Evolutionary conservation across 352 stramenopile species (phyloP), one percentile per base, ranked within the genome.

Genomic region (Globisporangium nodosum): DNA sequence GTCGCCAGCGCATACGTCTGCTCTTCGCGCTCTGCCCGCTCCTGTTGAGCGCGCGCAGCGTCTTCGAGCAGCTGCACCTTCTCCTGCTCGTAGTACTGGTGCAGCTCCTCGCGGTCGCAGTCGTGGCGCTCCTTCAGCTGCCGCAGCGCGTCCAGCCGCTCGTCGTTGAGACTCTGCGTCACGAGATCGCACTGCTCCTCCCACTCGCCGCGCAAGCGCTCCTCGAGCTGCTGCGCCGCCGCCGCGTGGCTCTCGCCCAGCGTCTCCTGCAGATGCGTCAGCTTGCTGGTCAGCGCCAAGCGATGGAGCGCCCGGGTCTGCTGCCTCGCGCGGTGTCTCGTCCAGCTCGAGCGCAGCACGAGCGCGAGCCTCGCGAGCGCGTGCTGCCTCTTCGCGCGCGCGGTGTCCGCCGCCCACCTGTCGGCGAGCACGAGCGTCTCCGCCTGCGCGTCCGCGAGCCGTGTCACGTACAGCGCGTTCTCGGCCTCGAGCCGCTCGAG

Each of bases 101-200:
- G 65, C 12, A 90, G 42, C 50, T 86, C 74, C 27, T 79, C 60
- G 58, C 81, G 73, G 30, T 89, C 80, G 46, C 67, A 67, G 8
- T 78, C 63, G 33, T 85, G 71, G 0, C 66, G 54, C 11, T 76
- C 68, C 18, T 81, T 77, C 56, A 82, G 70, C 40, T 66, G 56
- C 18, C 61, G 49, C n/a, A 90, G 61, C 1, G 69, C 66, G 5
- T 77, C 66, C 1, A 81, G 58, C 27, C 75, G 67, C 46, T 86
- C 76, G n/a, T 75, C 61, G 21, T 81, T 67, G 9, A 88, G 68
- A 0, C 62, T 67, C 49, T 87, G 74, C 1, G 74, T 73, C 55
- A 90, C 69, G 45, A 83, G 65, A 20, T 88, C 76, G 42, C 76
- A 87, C 61, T 85, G 85, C 16, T 71, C 64, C 54, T 78, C 75